Evolutionary conservation across 495 filamentous ascomycete species (phyloP).

Genomic region (Astrothelium macrocarpum): DNA sequence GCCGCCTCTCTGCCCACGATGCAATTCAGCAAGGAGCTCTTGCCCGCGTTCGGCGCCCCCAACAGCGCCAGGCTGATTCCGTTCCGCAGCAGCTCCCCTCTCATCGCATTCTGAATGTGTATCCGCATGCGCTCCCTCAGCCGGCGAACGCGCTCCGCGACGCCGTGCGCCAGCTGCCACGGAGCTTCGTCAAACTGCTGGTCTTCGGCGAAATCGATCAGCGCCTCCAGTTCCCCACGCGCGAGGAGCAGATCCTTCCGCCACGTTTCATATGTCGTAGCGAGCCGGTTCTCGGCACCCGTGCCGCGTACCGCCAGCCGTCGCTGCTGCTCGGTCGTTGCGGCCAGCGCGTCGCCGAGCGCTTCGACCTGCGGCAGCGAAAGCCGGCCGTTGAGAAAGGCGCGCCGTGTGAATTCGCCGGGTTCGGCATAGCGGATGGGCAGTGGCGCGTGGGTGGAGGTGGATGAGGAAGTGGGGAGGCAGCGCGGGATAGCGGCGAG

Average conservation of each 20-base stretch:
- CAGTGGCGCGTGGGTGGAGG: not conserved
- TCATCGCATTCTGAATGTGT: slow-evolving; percentile 65
- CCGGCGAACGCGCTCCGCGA: slow-evolving; percentile 49
- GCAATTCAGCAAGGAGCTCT: slow-evolving; percentile 84
- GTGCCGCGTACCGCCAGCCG: slow-evolving; percentile 72
- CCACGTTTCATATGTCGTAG: slow-evolving; percentile 80
- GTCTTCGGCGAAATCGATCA: slow-evolving; percentile 96
- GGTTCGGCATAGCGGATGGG: slow-evolving; percentile 84
- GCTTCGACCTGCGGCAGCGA: slow-evolving; percentile 92
- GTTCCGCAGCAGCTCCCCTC: slow-evolving; percentile 74
- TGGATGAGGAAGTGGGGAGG: not conserved
- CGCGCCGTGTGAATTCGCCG: slow-evolving; percentile 89
- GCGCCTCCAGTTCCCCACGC: slow-evolving; percentile 81
- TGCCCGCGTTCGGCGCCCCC: slow-evolving; percentile 89
- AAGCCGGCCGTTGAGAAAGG: slow-evolving; percentile 78
- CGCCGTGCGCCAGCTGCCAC: slow-evolving; percentile 54
- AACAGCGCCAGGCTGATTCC: slow-evolving; percentile 80
- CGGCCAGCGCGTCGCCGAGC: slow-evolving; percentile 71
- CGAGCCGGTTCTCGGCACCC: slow-evolving; percentile 45
- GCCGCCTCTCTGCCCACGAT: slow-evolving; percentile 89
- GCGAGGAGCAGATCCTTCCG: slow-evolving; percentile 65
- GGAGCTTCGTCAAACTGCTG: slow-evolving; percentile 93
- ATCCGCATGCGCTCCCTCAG: slow-evolving; percentile 53
- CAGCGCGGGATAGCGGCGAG: slow-evolving; percentile 58
- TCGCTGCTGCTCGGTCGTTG: slow-evolving; percentile 90